These are phyloP conservation scores for Volvox carteri DNA, from an alignment of 163 green algal species.

Conservation along the genomic window DNA sequence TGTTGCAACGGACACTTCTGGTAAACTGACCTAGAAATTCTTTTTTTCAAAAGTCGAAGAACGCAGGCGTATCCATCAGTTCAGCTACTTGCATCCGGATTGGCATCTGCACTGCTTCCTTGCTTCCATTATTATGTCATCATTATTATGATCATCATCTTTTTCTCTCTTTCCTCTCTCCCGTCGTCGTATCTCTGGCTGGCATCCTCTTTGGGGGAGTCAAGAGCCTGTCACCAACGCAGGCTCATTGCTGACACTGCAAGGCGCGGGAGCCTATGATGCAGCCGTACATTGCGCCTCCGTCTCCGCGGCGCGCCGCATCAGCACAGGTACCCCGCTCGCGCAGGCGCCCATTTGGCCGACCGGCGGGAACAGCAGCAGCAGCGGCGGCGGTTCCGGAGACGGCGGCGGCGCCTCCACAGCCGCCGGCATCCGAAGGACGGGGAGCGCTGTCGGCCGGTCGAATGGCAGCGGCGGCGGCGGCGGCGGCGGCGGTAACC, in stretches of 20 bases:
- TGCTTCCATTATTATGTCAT: no score
- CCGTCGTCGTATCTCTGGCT: not conserved
- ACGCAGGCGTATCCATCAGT: no score
- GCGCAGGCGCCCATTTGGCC: conserved; percentile 44
- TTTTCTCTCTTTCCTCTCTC: not conserved
- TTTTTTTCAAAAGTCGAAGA: no score
- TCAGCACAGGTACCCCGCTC: conserved; percentile 30
- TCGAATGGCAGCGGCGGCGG: not conserved
- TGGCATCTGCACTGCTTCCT: no score
- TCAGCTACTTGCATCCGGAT: no score
- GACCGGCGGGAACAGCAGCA: not conserved
- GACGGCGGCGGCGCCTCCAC: no score
- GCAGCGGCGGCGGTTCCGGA: not conserved
- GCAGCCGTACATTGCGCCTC: conserved; percentile 91
- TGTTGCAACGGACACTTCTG: no score
- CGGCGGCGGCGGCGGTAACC: not conserved
- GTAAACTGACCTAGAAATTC: no score
- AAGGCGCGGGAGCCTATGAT: conserved; percentile 90
- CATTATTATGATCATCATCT: no score
- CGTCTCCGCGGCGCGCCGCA: conserved; percentile 84
- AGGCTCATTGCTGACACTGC: conserved; percentile 86
- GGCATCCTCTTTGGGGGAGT: conserved; percentile 2
- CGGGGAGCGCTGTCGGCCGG: not conserved
- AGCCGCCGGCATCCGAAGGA: not conserved
- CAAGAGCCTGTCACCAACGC: conserved; percentile 52